Base-by-base conservation (phyloP, 2,329 filamentous ascomycete species). In the Botryotinia narcissicola region DNA sequence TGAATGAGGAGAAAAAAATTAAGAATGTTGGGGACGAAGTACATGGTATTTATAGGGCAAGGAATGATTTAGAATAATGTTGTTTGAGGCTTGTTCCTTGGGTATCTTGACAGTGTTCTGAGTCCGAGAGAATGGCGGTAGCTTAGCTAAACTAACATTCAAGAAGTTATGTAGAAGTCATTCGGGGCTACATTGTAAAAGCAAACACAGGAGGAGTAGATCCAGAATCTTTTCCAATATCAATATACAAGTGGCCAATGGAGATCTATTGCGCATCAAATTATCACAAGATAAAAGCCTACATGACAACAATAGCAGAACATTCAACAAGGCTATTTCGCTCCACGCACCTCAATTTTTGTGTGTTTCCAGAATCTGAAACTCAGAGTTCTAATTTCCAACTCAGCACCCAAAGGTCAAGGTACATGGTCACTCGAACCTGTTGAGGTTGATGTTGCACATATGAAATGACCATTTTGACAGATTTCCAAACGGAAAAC, bases 241-340 rank as follows among this genome's bases (percentile, higher is more conserved):
- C 16, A 32, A 63, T 3, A 14, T 32, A 63, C 0, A 22, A 44
- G 0, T 22, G 1, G 4, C 10, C 5, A 6, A 2, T 37, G 5
- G 0, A 61, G 10, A n/a, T 25, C 16, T n/a, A 32, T 32, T 63
- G 4, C 42, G 12, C 25, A 63, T 32, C n/a, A 18, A 44, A 29
- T 4, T 14, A 7, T 29, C 25, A 12, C 14, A 46, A 42, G 8
- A 2, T 7, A 42, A 20, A 42, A 10, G 9, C 7, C 16, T 4
- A 12, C 1, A 60, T 61, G 32, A 25, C 37, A 14, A 1, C 20
- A 25, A n/a, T 7, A 3, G 35, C 20, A n/a, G 35, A 40, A 14
- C 35, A 40, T 61, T 3, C 10, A 61, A 40, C 16, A n/a, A n/a
- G 4, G 6, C 6, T 25, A 25, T 37, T 22, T 25, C 12, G 12